phyloP scores from a whole-genome alignment of 768 basidiomycete species.

The Leccinum subtestaceum region DNA sequence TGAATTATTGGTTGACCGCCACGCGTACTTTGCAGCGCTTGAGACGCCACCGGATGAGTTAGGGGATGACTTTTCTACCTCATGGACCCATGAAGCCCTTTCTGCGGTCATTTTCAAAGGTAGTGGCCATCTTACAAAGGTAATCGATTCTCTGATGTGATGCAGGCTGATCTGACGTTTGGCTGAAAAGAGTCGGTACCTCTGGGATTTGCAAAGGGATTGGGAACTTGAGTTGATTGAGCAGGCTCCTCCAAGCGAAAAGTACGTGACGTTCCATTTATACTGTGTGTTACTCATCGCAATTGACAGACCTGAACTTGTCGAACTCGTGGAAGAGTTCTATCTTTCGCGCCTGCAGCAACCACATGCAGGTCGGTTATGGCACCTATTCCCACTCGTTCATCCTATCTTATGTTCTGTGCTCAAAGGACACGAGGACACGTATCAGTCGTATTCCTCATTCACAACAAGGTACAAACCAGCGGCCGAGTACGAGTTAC shows the following conservation, averaged over 20 bases:
- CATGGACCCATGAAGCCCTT: constrained; percentile 61
- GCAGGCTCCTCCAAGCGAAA: constrained; percentile 42
- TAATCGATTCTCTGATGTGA: constrained; percentile 25
- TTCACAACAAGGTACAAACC: constrained; percentile 82
- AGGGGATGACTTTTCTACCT: constrained; percentile 56
- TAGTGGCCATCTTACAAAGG: constrained; percentile 61
- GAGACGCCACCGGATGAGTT: constrained; percentile 47
- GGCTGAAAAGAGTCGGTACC: constrained; percentile 53
- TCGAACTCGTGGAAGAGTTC: constrained; percentile 53
- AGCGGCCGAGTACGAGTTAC: constrained; percentile 69
- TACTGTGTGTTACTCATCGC: not conserved
- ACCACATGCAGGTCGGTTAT: constrained; percentile 65
- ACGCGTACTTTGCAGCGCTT: constrained; percentile 34
- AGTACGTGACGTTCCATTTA: constrained; percentile 31
- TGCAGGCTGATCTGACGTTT: constrained; percentile 13
- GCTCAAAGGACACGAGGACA: constrained; percentile 69
- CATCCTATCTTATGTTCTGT: not conserved
- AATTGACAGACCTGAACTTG: constrained; percentile 38
- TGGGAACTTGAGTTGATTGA: constrained; percentile 73
- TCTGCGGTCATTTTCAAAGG: constrained; percentile 54
- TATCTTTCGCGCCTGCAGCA: constrained; percentile 68
- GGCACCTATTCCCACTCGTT: not conserved
- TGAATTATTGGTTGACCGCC: constrained; percentile 49
- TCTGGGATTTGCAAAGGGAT: constrained; percentile 72
- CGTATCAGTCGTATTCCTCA: constrained; percentile 81